Percentiles rank a stretch among this genome's conserved stretches.
phyloP scores from a whole-genome alignment of 495 filamentous ascomycete genomes.

The Penicillium fimorum region DNA sequence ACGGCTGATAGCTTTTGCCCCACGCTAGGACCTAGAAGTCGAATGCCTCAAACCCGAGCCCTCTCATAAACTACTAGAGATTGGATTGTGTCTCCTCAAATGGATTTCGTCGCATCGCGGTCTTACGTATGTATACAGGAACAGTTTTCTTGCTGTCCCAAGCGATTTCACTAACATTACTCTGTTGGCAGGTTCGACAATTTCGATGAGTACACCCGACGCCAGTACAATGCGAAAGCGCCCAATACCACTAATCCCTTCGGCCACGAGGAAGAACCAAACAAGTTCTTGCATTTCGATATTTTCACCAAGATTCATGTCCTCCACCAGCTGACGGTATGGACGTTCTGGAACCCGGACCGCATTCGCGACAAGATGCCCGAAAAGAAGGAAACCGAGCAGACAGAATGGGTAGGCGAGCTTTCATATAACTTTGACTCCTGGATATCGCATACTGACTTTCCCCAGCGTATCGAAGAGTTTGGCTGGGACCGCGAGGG shows the following conservation, averaged over 20 bases:
- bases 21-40: constrained; percentile 74
- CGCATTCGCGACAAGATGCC: constrained; percentile 83
- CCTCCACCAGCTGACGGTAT: constrained; percentile 84
- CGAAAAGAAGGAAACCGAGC: constrained; percentile 76
- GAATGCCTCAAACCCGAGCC: constrained; percentile 77
- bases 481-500: constrained; percentile 84
- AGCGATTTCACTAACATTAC: constrained; percentile 1
- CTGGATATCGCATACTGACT: constrained; percentile 16
- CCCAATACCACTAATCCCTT: constrained; percentile 77
- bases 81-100: constrained; percentile 88
- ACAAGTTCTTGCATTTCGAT: constrained; percentile 77
- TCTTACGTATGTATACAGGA: constrained; percentile 64
- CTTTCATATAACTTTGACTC: not conserved
- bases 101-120: constrained; percentile 91
- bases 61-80: constrained; percentile 71
- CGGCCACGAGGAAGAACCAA: constrained; percentile 69
- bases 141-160: not conserved
- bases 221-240: constrained; percentile 84
- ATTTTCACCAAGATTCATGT: constrained; percentile 83
- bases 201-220: constrained; percentile 91
- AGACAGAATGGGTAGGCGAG: constrained; percentile 73
- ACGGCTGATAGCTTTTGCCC: constrained; percentile 15
- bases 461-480: constrained; percentile 80
- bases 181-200: constrained; percentile 63
- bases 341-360: constrained; percentile 84